Conservation (phyloP, 1,139 yeast species). For the Suhomyces bolitotheri region DNA sequence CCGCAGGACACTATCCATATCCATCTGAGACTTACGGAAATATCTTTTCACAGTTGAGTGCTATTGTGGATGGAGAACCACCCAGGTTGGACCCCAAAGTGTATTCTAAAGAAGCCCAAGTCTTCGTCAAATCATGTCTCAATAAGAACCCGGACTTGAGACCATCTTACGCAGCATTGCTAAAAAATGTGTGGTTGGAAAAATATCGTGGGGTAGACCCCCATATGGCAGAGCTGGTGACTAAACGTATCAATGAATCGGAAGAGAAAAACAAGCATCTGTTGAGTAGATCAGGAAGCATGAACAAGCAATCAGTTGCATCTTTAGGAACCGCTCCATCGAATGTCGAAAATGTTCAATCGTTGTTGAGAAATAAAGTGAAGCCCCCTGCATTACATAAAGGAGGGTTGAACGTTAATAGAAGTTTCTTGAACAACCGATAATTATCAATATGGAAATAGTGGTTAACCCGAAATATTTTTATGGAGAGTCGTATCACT, state of each 20-base stretch:
- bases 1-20: slow-evolving; percentile 90
- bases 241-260: slow-evolving; percentile 33
- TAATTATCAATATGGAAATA: slow-evolving; percentile 1
- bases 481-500: too few relatives aligned
- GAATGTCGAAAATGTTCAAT: slow-evolving; percentile 35
- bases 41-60: slow-evolving; percentile 89
- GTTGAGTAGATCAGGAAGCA: slow-evolving; percentile 16
- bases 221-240: slow-evolving; percentile 44
- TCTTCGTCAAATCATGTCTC: slow-evolving; percentile 77
- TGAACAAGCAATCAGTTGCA: slow-evolving; percentile 5
- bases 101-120: slow-evolving; percentile 75
- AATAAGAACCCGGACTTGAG: slow-evolving; percentile 79
- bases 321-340: slow-evolving; percentile 15
- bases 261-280: slow-evolving; percentile 24
- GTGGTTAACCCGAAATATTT: too few relatives aligned
- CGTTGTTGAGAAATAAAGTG: slow-evolving; percentile 40
- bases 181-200: slow-evolving; percentile 81
- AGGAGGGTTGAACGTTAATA: slow-evolving; percentile 32
- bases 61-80: slow-evolving; percentile 95
- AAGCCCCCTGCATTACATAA: slow-evolving; percentile 47
- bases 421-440: slow-evolving; percentile 14
- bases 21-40: slow-evolving; percentile 91
- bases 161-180: slow-evolving; percentile 76
- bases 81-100: slow-evolving; percentile 60
- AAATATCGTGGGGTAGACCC: slow-evolving; percentile 46